Base-by-base conservation (phyloP, 257 asterid species). In the Osmanthus fragrans region DNA sequence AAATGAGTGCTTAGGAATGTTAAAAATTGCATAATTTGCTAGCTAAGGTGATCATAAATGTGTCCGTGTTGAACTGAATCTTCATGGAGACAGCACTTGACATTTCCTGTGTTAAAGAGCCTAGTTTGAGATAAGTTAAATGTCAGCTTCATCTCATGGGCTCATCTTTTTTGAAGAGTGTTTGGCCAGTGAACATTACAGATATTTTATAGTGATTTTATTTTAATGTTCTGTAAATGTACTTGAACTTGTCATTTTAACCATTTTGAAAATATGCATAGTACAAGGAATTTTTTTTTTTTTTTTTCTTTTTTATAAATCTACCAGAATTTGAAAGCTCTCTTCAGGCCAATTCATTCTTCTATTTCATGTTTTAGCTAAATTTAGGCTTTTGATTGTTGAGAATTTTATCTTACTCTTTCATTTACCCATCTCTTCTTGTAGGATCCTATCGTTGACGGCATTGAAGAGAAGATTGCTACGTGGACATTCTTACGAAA, bases 381-480 rank as follows among this genome's bases (percentile, higher is more conserved):
- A 73, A 32, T 74, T 7, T 49, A 49, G 19, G 51, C 58, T 77
- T 75, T 70, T 37, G 12, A 64, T 47, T 34, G 73, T 76, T 77
- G 54, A 54, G 25, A 73, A 29, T 39, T 60, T 54, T 70, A 11
- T 71, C 77, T 75, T 15, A 74, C 76, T 60, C 69, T 70, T 79
- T 74, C 68, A 49, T 5, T 58, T 69, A 47, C 56, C 75, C 49
- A 40, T 82, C 49, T 69, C 56, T 56, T 63, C 40, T 81, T 82
- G 73, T 82, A 96, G 98, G 99, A 96, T 89, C 94, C 98, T 74
- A 92, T 96, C 23, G 92, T 96, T 71, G 81, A 89, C 2, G 98
- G 97, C 83, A 96, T 93, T 80, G 98, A 96, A 89, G 99, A 96
- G 67, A 96, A 96, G 91, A 96, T 96, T 80, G 84, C 98, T 4